Evolutionary conservation across 768 basidiomycete species (phyloP).

Genomic region (Leccinellum luteum): DNA sequence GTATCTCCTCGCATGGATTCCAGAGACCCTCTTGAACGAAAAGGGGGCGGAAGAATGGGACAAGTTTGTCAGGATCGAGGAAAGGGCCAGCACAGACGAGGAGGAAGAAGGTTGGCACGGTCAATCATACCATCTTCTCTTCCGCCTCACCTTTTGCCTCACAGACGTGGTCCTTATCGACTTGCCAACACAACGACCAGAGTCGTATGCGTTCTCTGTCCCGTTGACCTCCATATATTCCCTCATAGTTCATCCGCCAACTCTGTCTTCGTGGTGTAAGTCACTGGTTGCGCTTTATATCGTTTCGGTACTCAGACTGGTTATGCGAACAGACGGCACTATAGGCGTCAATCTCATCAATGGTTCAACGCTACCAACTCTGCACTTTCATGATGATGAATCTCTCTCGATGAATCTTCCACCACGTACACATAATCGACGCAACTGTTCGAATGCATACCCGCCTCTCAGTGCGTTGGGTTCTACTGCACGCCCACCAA

Average conservation of each 20-base stretch:
- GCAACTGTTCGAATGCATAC: conserved; percentile 49
- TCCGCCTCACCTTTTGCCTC: conserved; percentile 7
- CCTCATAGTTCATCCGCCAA: conserved; percentile 79
- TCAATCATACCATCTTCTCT: neutral
- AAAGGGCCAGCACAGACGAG: conserved; percentile 51
- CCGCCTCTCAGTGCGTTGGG: conserved; percentile 51
- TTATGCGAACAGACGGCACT: conserved; percentile 62
- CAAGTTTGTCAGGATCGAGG: conserved; percentile 86
- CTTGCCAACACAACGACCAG: conserved; percentile 76
- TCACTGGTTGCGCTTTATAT: conserved; percentile 15
- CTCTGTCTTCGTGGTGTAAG: conserved; percentile 81
- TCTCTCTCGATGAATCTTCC: conserved; percentile 69
- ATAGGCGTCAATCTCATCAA: conserved; percentile 87
- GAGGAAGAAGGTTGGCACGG: conserved; percentile 65
- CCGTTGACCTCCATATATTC: conserved; percentile 88
- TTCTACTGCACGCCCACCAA: conserved; percentile 39
- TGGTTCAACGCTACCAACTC: conserved; percentile 80
- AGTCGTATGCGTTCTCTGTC: conserved; percentile 95
- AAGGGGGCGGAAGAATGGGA: conserved; percentile 84
- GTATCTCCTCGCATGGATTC: conserved; percentile 91
- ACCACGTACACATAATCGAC: conserved; percentile 35
- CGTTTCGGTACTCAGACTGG: neutral
- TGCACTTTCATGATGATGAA: conserved; percentile 98
- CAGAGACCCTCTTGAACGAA: conserved; percentile 79
- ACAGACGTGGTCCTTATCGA: conserved; percentile 84